phyloP scores from a whole-genome alignment of 2,329 filamentous ascomycete genomes.

The Trichoderma asperellum region DNA sequence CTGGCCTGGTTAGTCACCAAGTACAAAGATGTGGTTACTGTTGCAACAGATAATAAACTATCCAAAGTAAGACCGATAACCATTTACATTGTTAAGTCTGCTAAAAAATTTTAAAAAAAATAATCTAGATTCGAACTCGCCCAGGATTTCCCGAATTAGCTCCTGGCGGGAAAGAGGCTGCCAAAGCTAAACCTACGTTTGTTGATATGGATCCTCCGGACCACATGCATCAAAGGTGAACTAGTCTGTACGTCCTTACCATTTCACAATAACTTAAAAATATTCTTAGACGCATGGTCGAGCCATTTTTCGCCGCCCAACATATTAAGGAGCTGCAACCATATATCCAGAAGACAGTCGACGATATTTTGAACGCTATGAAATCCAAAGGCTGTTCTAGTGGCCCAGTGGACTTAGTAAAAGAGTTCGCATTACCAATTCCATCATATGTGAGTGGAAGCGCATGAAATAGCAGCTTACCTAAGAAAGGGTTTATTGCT shows the following conservation, averaged over 20 bases:
- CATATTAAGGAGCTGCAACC: constrained; percentile 1
- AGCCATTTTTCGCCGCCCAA: not conserved
- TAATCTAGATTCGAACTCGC: not conserved
- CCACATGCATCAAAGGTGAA: not conserved
- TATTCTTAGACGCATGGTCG: too few species aligned
- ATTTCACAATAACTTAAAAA: too few species aligned
- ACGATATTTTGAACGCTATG: not conserved
- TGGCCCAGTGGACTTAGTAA: too few species aligned
- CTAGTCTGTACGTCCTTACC: too few species aligned
- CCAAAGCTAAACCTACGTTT: constrained; percentile 5
- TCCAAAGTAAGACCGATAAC: not conserved
- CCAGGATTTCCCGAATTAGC: not conserved
- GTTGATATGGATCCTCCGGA: constrained; percentile 7
- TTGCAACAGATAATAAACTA: constrained; percentile 1
- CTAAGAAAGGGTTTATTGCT: too few species aligned
- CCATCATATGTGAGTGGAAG: too few species aligned
- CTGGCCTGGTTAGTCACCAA: constrained; percentile 4
- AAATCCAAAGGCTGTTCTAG: too few species aligned
- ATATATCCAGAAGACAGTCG: constrained; percentile 5
- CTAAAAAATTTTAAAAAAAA: not conserved
- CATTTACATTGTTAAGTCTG: too few species aligned
- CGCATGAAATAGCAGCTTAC: too few species aligned
- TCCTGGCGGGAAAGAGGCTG: not conserved
- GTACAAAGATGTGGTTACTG: constrained; percentile 2
- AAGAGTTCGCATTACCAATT: too few species aligned